These are phyloP conservation scores for Phytomonas sp. DNA, from an alignment of 208 protist genomes.

Conservation along the genomic window DNA sequence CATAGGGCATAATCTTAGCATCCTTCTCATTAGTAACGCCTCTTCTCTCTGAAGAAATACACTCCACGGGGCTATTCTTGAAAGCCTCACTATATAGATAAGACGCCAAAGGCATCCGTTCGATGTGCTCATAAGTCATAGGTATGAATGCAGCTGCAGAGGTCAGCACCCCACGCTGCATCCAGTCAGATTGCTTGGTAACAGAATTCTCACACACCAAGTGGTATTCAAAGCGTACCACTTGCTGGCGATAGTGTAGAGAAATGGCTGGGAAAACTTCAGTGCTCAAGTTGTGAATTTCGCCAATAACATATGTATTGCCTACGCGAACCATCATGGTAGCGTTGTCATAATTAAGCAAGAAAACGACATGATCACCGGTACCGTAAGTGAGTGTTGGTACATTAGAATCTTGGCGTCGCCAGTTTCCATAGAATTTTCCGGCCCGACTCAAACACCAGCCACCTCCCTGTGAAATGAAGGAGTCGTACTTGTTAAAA, in stretches of 20 bases:
- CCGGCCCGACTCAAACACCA: constrained; percentile 90
- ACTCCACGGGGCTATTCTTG: constrained; percentile 9
- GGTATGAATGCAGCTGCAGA: constrained; percentile 54
- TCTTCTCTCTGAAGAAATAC: constrained; percentile 10
- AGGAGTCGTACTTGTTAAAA: constrained; percentile 89
- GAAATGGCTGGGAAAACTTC: constrained; percentile 90
- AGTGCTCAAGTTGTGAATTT: constrained; percentile 74
- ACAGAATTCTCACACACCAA: constrained; percentile 58
- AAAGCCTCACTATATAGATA: constrained; percentile 77
- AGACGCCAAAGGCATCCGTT: constrained; percentile 45
- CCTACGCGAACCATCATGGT: constrained; percentile 84
- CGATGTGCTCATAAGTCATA: constrained; percentile 29
- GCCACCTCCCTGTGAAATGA: constrained; percentile 88
- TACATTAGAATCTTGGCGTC: constrained; percentile 50
- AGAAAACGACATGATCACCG: constrained; percentile 81
- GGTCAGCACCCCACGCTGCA: constrained; percentile 52
- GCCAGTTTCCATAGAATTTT: constrained; percentile 92
- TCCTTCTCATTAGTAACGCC: constrained; percentile 12
- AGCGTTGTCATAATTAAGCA: constrained; percentile 81
- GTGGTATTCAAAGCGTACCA: constrained; percentile 89
- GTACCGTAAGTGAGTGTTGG: constrained; percentile 69
- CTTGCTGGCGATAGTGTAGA: constrained; percentile 88
- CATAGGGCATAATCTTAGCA: constrained; percentile 27
- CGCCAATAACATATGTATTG: constrained; percentile 69
- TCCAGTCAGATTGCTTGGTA: constrained; percentile 50